phyloP scores from a whole-genome alignment of 1,139 yeast species.

The Dujonia santamariae region DNA sequence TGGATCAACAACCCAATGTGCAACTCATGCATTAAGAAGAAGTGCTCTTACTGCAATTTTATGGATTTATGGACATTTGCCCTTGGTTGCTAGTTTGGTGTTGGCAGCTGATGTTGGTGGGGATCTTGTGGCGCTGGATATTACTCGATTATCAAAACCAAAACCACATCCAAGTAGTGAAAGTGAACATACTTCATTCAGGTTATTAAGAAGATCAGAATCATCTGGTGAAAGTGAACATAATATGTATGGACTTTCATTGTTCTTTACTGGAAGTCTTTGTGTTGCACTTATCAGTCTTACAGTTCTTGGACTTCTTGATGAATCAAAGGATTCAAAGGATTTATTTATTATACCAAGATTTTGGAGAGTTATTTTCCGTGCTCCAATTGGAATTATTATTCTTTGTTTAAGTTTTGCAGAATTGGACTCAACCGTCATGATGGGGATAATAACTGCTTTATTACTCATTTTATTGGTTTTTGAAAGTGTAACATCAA shows the following conservation, averaged over 20 bases:
- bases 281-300: constrained; percentile 36
- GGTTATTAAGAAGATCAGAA: too few species aligned
- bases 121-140: constrained; percentile 31
- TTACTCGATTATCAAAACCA: constrained; percentile 9
- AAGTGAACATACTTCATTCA: constrained; percentile 5
- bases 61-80: constrained; percentile 53
- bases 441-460: constrained; percentile 42
- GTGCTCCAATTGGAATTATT: constrained; percentile 37
- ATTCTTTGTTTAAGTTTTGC: constrained; percentile 47
- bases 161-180: too few species aligned
- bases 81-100: constrained; percentile 49
- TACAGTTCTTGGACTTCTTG: constrained; percentile 36
- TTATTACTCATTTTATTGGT: constrained; percentile 29
- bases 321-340: constrained; percentile 34
- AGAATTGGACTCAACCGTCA: constrained; percentile 36
- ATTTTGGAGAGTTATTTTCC: constrained; percentile 37
- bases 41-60: constrained; percentile 43
- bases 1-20: constrained; percentile 49
- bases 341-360: constrained; percentile 28
- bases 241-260: constrained; percentile 36
- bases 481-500: constrained; percentile 32
- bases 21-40: constrained; percentile 56
- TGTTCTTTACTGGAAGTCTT: constrained; percentile 50
- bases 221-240: constrained; percentile 23
- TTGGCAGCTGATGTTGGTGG: constrained; percentile 66